These are phyloP conservation scores for Zelopaecilomyces penicillatus DNA, from an alignment of 2,329 filamentous ascomycete genomes.

Conservation along the genomic window DNA sequence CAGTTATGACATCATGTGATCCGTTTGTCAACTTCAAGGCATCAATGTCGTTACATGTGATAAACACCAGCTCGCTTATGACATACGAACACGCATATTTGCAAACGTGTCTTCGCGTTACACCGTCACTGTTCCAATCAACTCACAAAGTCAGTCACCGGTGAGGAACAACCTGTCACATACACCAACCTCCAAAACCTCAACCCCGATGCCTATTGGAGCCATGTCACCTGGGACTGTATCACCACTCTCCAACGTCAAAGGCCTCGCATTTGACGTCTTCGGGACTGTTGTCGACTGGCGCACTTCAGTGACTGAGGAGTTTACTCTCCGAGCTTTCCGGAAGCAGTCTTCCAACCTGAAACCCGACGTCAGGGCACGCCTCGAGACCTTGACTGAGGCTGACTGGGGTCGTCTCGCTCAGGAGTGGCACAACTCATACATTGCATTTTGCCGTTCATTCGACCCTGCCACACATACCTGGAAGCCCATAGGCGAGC, in stretches of 20 bases:
- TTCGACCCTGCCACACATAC: constrained; percentile 38
- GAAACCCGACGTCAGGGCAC: constrained; percentile 35
- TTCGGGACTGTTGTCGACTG: constrained; percentile 78
- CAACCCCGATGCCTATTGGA: constrained; percentile 2
- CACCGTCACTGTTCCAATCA: too few relatives aligned
- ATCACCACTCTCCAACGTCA: constrained; percentile 28
- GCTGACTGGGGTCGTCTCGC: constrained; percentile 58
- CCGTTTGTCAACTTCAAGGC: too few relatives aligned
- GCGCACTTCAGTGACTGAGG: constrained; percentile 56
- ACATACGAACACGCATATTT: too few relatives aligned
- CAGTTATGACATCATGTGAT: too few relatives aligned
- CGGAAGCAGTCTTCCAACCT: constrained; percentile 41
- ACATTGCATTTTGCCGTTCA: constrained; percentile 49
- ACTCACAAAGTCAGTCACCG: too few relatives aligned
- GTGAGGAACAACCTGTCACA: too few relatives aligned
- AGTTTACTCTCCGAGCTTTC: constrained; percentile 44
- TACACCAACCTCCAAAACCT: not conserved
- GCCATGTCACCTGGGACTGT: constrained; percentile 19
- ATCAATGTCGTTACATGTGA: too few relatives aligned
- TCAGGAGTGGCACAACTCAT: constrained; percentile 60
- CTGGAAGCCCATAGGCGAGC: constrained; percentile 66
- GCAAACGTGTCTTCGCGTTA: too few relatives aligned
- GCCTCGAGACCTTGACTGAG: constrained; percentile 41
- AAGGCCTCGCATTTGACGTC: constrained; percentile 64
- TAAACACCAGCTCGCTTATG: too few relatives aligned